phyloP scores from a whole-genome alignment of 352 stramenopile genomes.

The Pythium biforme region DNA sequence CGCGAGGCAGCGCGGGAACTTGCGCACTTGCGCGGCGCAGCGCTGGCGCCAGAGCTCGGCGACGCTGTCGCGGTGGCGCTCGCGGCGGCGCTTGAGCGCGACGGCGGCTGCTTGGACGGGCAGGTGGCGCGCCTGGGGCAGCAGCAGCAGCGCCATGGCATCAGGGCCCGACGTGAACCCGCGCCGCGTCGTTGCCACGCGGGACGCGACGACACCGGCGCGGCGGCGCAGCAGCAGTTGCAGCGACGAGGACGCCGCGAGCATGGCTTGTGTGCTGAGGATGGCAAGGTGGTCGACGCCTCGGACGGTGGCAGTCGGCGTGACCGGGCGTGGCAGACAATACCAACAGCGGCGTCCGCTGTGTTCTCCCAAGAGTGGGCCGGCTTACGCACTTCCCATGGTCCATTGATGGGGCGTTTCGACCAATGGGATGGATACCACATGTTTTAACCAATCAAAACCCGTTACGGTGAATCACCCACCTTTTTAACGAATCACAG shows the following conservation, averaged over 20 bases:
- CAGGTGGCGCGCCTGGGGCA: conserved; percentile 1
- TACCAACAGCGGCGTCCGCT: neutral
- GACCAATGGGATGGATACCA: neutral
- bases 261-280: conserved; percentile 4
- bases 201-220: neutral
- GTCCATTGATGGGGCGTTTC: neutral
- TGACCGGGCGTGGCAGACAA: neutral
- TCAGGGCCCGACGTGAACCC: neutral
- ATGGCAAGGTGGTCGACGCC: conserved; percentile 4
- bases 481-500: conserved; percentile 1
- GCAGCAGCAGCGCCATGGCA: neutral
- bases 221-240: conserved; percentile 14
- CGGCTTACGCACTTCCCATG: conserved; percentile 9
- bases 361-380: conserved; percentile 8
- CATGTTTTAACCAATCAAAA: neutral
- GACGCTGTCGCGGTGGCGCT: conserved; percentile 9
- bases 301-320: neutral
- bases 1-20: conserved; percentile 23
- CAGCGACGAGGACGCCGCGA: conserved; percentile 6
- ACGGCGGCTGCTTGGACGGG: conserved; percentile 12
- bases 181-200: neutral
- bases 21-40: conserved; percentile 7
- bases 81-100: conserved; percentile 17
- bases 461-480: neutral
- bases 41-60: conserved; percentile 18